phyloP scores from a whole-genome alignment of 345 rosid species.

The Punica granatum region DNA sequence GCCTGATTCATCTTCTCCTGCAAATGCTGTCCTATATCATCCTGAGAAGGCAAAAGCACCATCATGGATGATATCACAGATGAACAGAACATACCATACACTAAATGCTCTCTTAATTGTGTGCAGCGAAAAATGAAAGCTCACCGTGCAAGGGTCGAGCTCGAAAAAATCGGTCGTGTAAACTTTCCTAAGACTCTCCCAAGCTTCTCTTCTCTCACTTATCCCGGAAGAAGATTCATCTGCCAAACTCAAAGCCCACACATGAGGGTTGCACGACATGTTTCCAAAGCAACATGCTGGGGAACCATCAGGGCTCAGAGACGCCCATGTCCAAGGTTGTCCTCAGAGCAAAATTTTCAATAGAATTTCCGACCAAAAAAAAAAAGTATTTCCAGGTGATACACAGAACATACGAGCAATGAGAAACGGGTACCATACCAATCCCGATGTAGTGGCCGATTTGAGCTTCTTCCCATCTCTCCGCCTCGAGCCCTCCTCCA shows the following conservation, averaged over 20 bases:
- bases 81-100: not conserved
- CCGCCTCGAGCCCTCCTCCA: conserved; percentile 57
- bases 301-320: too few species aligned
- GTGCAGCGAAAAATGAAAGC: conserved; percentile 12
- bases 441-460: conserved; percentile 76
- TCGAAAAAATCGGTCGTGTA: conserved; percentile 71
- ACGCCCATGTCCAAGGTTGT: too few species aligned
- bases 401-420: not conserved
- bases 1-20: conserved; percentile 54
- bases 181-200: conserved; percentile 69
- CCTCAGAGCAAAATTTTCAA: not conserved
- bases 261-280: not conserved
- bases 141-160: conserved; percentile 68
- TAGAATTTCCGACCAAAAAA: too few species aligned
- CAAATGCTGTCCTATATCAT: conserved; percentile 45
- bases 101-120: not conserved
- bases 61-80: not conserved
- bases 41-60: conserved; percentile 34
- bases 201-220: conserved; percentile 49
- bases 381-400: too few species aligned
- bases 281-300: too few species aligned
- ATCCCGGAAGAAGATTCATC: conserved; percentile 60
- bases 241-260: conserved; percentile 10
- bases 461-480: conserved; percentile 70
- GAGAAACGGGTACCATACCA: conserved; percentile 29